Conservation (phyloP, 345 rosid genomes). For the Salix suchowensis region DNA sequence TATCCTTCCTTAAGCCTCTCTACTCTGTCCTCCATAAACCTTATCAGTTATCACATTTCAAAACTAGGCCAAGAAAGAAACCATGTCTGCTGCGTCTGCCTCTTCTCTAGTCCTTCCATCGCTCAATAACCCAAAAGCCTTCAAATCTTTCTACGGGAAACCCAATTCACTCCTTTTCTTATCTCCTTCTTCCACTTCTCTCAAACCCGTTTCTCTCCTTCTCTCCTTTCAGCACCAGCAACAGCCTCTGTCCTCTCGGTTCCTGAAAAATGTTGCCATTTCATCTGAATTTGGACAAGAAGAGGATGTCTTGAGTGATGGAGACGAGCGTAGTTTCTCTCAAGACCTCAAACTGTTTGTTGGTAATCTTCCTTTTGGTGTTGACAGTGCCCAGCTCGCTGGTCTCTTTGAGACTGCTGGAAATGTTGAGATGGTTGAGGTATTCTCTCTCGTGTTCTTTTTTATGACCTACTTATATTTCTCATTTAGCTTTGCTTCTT, state of each 20-base stretch:
- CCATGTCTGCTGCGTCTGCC: slow-evolving; percentile 62
- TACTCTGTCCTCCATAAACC: slow-evolving; percentile 2
- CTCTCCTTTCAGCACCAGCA: slow-evolving; percentile 2
- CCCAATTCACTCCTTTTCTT: slow-evolving; percentile 34
- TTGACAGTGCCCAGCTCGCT: slow-evolving; percentile 91
- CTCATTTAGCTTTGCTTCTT: neutral
- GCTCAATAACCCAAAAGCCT: slow-evolving; percentile 47
- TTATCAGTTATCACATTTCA: slow-evolving; percentile 16
- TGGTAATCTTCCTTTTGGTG: slow-evolving; percentile 87
- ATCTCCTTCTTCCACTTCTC: slow-evolving; percentile 22
- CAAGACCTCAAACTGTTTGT: slow-evolving; percentile 82
- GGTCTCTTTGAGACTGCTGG: slow-evolving; percentile 70
- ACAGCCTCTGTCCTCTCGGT: slow-evolving; percentile 32
- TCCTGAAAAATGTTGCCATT: slow-evolving; percentile 52
- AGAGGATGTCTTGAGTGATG: slow-evolving; percentile 49
- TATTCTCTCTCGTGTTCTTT: slow-evolving; percentile 19
- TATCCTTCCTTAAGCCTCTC: neutral
- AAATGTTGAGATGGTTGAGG: slow-evolving; percentile 96
- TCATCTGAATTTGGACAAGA: slow-evolving; percentile 63
- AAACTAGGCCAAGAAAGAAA: neutral
- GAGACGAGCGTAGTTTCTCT: slow-evolving; percentile 46
- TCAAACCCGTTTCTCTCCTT: slow-evolving; percentile 35
- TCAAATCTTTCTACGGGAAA: slow-evolving; percentile 23
- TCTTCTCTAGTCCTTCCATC: slow-evolving; percentile 60
- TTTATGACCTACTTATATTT: neutral